Evolutionary conservation across 129 eudicot species (phyloP).

Genomic region (Helichrysum umbraculigerum): DNA sequence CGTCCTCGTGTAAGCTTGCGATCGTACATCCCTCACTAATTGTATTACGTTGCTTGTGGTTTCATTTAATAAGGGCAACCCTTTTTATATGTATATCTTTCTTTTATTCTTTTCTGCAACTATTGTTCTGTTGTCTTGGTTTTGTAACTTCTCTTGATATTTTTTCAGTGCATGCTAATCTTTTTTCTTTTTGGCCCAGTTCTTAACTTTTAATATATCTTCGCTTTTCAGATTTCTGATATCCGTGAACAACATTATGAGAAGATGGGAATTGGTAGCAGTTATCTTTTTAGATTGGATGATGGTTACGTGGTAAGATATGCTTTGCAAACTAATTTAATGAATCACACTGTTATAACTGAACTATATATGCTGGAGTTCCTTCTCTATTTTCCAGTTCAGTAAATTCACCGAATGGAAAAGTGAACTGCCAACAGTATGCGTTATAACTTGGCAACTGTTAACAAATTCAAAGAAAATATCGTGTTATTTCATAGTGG

Average conservation of each 20-base stretch:
- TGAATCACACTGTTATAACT: constrained; percentile 5
- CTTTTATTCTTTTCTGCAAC: neutral
- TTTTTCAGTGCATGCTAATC: neutral
- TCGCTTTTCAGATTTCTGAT: constrained; percentile 72
- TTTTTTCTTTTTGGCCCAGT: neutral
- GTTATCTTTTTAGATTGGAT: constrained; percentile 95
- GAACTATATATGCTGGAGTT: neutral
- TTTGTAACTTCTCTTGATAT: neutral
- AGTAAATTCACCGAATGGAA: neutral
- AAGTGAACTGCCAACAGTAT: neutral
- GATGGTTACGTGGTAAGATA: constrained; percentile 97
- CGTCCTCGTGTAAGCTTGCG: constrained; percentile 72
- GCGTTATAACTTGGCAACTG: neutral
- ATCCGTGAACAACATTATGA: constrained; percentile 89
- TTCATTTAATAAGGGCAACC: neutral
- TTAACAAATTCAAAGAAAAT: too few species aligned
- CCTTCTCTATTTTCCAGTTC: neutral
- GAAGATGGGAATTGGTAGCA: constrained; percentile 98
- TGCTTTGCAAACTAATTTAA: constrained; percentile 12
- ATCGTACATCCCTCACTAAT: neutral
- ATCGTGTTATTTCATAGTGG: too few species aligned
- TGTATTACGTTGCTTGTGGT: constrained; percentile 4
- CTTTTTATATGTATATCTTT: neutral
- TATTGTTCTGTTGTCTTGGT: neutral
- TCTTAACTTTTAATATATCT: neutral